phyloP scores from a whole-genome alignment of 345 rosid species.

The Erucastrum elatum region DNA sequence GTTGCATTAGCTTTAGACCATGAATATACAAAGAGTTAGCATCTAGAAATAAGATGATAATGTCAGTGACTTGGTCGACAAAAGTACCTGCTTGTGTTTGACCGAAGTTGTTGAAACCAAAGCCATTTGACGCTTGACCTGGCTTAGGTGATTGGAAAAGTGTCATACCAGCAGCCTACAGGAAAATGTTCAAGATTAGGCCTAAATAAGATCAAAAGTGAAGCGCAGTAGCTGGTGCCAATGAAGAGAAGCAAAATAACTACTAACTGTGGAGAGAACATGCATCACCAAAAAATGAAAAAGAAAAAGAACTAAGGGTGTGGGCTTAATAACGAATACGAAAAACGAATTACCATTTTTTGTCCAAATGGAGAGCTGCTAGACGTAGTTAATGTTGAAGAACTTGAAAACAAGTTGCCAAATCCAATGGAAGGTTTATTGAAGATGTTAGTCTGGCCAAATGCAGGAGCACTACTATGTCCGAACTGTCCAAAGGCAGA shows the following conservation, averaged over 20 bases:
- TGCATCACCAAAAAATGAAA: conserved; percentile 8
- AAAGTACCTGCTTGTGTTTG: conserved; percentile 49
- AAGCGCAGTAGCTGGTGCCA: conserved; percentile 1
- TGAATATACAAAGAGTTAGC: conserved; percentile 17
- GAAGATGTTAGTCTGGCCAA: conserved; percentile 61
- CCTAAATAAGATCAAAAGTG: background rate
- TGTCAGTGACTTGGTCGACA: conserved; percentile 10
- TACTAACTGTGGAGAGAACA: conserved; percentile 2
- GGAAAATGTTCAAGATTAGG: background rate
- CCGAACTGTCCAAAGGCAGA: conserved; percentile 66
- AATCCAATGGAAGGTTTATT: conserved; percentile 61
- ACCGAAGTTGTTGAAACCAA: conserved; percentile 36
- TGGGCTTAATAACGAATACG: background rate
- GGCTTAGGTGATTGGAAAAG: conserved; percentile 57
- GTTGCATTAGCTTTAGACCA: conserved; percentile 47
- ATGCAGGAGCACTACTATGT: conserved; percentile 50
- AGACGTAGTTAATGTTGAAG: conserved; percentile 50
- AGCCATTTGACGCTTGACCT: conserved; percentile 35
- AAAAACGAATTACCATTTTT: conserved; percentile 48
- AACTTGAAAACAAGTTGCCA: conserved; percentile 59
- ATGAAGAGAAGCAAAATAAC: conserved; percentile 1
- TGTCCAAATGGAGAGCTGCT: conserved; percentile 58
- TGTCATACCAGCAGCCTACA: conserved; percentile 57
- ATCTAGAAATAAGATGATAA: conserved; percentile 14
- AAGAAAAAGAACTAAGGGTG: conserved; percentile 4